phyloP scores from a whole-genome alignment of 2,329 filamentous ascomycete genomes.

The Neonectria magnoliae region DNA sequence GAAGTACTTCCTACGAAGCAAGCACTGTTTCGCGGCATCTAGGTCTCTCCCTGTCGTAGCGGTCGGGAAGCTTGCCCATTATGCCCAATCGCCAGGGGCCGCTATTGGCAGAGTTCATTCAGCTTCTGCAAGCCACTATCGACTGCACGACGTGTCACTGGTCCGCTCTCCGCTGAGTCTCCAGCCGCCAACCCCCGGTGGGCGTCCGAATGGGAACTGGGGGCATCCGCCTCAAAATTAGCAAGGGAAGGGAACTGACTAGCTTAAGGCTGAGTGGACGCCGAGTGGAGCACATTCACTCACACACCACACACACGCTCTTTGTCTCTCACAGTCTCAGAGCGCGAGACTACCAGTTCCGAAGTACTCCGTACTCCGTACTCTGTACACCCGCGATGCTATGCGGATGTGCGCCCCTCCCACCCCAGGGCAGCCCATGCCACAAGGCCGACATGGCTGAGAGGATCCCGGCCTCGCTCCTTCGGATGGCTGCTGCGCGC shows the following conservation, averaged over 20 bases:
- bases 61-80: slow-evolving; percentile 4
- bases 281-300: slow-evolving; percentile 5
- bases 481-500: background rate
- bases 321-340: background rate
- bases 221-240: slow-evolving; percentile 13
- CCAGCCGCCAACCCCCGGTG: slow-evolving; percentile 30
- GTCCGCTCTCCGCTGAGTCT: slow-evolving; percentile 19
- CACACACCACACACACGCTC: slow-evolving; percentile 3
- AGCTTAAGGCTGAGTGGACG: slow-evolving; percentile 39
- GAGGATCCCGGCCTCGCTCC: background rate
- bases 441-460: background rate
- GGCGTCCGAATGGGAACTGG: background rate
- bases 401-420: background rate
- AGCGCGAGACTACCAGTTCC: background rate
- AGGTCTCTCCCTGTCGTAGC: background rate
- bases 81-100: slow-evolving; percentile 8
- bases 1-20: background rate
- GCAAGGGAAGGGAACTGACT: slow-evolving; percentile 33
- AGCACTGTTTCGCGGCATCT: background rate
- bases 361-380: background rate
- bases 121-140: slow-evolving; percentile 51
- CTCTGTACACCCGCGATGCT: background rate
- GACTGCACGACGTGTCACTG: slow-evolving; percentile 35
- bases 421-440: background rate
- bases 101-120: slow-evolving; percentile 37